Conservation (phyloP, 495 filamentous ascomycete genomes). For the Amorphotheca resinae region DNA sequence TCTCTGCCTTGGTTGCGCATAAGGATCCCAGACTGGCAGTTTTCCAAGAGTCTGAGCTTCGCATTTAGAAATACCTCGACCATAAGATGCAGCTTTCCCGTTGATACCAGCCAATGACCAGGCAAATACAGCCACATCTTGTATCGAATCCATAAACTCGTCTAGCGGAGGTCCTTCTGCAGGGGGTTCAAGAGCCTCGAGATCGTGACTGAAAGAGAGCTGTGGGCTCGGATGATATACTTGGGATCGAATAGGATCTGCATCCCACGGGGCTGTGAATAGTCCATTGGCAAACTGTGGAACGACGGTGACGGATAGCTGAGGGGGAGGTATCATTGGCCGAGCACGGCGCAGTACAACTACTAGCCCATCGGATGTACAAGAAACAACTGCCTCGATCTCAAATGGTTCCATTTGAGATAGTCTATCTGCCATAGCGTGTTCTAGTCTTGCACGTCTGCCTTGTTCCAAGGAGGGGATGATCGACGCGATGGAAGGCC, state of each 20-base stretch:
- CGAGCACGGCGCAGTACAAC: constrained; percentile 69
- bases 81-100: constrained; percentile 53
- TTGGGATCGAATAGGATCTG: constrained; percentile 27
- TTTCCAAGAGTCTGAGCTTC: constrained; percentile 45
- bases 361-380: constrained; percentile 79
- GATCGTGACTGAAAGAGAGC: constrained; percentile 21
- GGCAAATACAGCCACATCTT: constrained; percentile 73
- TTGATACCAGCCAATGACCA: constrained; percentile 78
- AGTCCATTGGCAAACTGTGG: constrained; percentile 50
- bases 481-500: constrained; percentile 10
- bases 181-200: constrained; percentile 9
- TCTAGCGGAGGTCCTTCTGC: constrained; percentile 40
- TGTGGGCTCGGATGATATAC: constrained; percentile 23
- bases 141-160: constrained; percentile 67
- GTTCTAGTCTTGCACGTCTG: not conserved
- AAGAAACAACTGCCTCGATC: constrained; percentile 80
- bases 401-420: constrained; percentile 35
- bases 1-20: constrained; percentile 3
- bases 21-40: constrained; percentile 40
- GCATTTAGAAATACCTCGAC: constrained; percentile 46
- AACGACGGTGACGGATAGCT: constrained; percentile 32
- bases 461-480: not conserved
- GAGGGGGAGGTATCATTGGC: constrained; percentile 49
- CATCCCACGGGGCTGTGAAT: constrained; percentile 69
- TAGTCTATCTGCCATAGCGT: not conserved